Base-by-base conservation (phyloP, 306 rosid species). In the Lotus japonicus region DNA sequence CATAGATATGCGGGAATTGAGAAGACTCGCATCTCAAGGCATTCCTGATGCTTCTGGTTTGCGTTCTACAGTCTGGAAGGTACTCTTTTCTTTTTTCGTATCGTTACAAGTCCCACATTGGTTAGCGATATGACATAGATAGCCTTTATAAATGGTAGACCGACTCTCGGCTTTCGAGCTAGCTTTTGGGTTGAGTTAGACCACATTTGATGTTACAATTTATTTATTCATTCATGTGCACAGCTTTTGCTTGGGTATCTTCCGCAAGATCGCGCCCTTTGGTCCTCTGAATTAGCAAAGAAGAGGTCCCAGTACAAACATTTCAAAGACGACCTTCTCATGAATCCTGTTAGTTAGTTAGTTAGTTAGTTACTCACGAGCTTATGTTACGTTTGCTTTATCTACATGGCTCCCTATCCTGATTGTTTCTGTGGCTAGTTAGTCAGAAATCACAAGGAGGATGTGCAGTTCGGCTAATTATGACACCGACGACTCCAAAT, bases 61-160 rank as follows among this genome's bases (percentile, higher is more conserved):
- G 68, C 98, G 98, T 60, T 88, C 97, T 33, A 85, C 92, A 0
- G 87, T 84, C 9, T 92, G 98, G 98, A 92, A 92, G 97, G 98
- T 86, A 71, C 11, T 6, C 0, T n/a, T 42, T n/a, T 13, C 4
- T 2, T 49, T 66, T 9, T n/a, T n/a, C n/a, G n/a, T 2, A 60
- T 3, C 42, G n/a, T n/a, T n/a, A n/a, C n/a, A n/a, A n/a, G n/a
- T n/a, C n/a, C n/a, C n/a, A n/a, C n/a, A n/a, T n/a, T n/a, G n/a
- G n/a, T n/a, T n/a, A n/a, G n/a, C n/a, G n/a, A n/a, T n/a, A n/a
- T n/a, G n/a, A n/a, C n/a, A n/a, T n/a, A n/a, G n/a, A n/a, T n/a
- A n/a, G n/a, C n/a, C n/a, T n/a, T n/a, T n/a, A n/a, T n/a, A n/a
- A n/a, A n/a, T n/a, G n/a, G n/a, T n/a, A n/a, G n/a, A n/a, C n/a